Evolutionary conservation across 345 rosid genomes (phyloP), one percentile per base, ranked within the genome.

Genomic region (Salix udensis): DNA sequence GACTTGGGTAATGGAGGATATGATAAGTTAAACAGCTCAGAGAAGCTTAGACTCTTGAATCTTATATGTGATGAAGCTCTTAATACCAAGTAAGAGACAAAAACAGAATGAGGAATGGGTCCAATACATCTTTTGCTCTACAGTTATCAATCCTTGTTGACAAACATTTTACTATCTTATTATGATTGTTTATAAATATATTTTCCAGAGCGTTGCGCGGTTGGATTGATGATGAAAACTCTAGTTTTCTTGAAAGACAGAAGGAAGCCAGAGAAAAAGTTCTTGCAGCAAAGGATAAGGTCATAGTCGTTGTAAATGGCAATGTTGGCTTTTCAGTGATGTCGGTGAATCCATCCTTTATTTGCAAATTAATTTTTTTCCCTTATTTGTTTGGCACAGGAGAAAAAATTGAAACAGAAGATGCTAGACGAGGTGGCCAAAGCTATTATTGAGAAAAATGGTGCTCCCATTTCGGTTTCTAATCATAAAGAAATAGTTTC

Each of bases 1-100:
- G 74, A 65, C 30, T 39, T 71, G 23, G 89, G 88, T 24, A 76
- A 83, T 80, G 84, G 78, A 76, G 85, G 65, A 28, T 92, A 88
- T 78, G 88, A 82, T 61, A 46, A 67, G 55, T 65, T 90, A 79
- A 79, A 77, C 65, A 50, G 83, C 73, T 81, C 82, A 1, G 64
- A 83, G 73, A 90, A 82, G 86, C 87, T 90, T 36, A 84, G 76
- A 81, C 87, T 92, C 71, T 80, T 92, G 67, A 90, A 87, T 69
- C 84, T 89, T 83, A 64, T 92, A 73, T 92, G 97, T 21, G 93
- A 90, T 79, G 94, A 92, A 77, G 81, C 84, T 39, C 91, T 90
- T 68, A 81, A 87, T 83, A 90, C 90, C 5, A 36, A 6, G 93
- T 92, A 87, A 82, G 94, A 81, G 78, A 78, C 28, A 71, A 67